Conservation (phyloP, 352 stramenopile species). For the Phytophthora constricta region DNA sequence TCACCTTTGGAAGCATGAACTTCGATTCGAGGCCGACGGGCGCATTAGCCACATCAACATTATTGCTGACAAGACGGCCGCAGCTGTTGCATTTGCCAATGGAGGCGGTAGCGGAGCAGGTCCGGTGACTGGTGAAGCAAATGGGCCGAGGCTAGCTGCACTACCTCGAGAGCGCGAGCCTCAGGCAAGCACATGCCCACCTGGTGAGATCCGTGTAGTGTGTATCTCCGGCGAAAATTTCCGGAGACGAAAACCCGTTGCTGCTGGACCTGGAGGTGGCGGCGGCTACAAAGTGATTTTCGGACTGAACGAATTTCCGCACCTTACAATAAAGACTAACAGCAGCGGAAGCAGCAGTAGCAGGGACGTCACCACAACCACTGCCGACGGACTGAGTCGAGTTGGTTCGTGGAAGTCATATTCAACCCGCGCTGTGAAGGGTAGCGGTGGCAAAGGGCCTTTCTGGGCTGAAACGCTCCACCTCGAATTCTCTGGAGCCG, state of each 20-base stretch:
- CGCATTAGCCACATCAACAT: conserved; percentile 88
- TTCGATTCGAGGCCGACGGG: conserved; percentile 81
- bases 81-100: conserved; percentile 76
- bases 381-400: conserved; percentile 50
- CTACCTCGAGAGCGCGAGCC: conserved; percentile 71
- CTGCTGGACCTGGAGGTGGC: conserved; percentile 50
- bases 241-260: conserved; percentile 24
- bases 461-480: conserved; percentile 85
- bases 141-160: conserved; percentile 46
- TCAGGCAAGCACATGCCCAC: conserved; percentile 67
- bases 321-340: conserved; percentile 58
- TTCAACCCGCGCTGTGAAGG: conserved; percentile 66
- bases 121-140: conserved; percentile 54
- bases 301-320: conserved; percentile 76
- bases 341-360: conserved; percentile 22
- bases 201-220: conserved; percentile 82
- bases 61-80: conserved; percentile 82
- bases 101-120: conserved; percentile 29
- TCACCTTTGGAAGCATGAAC: conserved; percentile 85
- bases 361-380: conserved; percentile 31
- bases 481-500: conserved; percentile 76
- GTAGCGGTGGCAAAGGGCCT: conserved; percentile 50
- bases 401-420: conserved; percentile 72
- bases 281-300: conserved; percentile 72
- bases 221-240: conserved; percentile 71